Base-by-base conservation (phyloP, 2,329 filamentous ascomycete genomes). In the Ceratocystis destructans region DNA sequence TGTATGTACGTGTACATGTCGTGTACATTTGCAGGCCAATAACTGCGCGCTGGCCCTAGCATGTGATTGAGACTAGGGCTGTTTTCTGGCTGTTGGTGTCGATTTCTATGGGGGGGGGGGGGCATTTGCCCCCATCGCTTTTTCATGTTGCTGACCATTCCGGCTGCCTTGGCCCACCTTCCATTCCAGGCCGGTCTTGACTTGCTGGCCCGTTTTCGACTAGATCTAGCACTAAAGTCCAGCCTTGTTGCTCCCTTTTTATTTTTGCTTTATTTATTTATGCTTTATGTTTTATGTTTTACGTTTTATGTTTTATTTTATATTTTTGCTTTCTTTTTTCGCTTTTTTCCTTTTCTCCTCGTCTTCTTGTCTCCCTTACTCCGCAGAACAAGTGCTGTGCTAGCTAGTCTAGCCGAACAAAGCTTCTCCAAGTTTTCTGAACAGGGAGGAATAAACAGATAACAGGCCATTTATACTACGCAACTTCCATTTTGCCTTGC, bases 371-470 rank as follows among this genome's bases (percentile, higher is more conserved):
- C 22, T 37, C 37, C 37, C 10, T 41, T 41, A 41, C 37, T 41
- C 37, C 37, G 37, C 37, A 41, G 3, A 41, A 41, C 3, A 2
- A 41, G 12, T 41, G 50, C 53, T 48, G 45, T 61, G 22, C 55
- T 55, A 55, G 37, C 46, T 2, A 25, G 22, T 22, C 33, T 22
- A 41, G 22, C 33, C 45, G 41, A 28, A 41, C 28, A 53, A 41
- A 41, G 25, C 37, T 59, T 65, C 50, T 65, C 64, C 64, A 65
- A 61, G 53, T 59, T 59, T 59, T 28, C 53, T 33, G 15, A 59
- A 59, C 33, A 31, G 53, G 28, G n/a, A 59, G 33, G 25, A 59
- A 33, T 28, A 33, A 46, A 45, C 61, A 41, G 37, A 61, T 7
- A 41, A 62, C 61, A 41, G 45, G 61, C 10, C 31, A 41, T 45